phyloP scores from a whole-genome alignment of 78 protist species.

The Pigoraptor vietnamica region DNA sequence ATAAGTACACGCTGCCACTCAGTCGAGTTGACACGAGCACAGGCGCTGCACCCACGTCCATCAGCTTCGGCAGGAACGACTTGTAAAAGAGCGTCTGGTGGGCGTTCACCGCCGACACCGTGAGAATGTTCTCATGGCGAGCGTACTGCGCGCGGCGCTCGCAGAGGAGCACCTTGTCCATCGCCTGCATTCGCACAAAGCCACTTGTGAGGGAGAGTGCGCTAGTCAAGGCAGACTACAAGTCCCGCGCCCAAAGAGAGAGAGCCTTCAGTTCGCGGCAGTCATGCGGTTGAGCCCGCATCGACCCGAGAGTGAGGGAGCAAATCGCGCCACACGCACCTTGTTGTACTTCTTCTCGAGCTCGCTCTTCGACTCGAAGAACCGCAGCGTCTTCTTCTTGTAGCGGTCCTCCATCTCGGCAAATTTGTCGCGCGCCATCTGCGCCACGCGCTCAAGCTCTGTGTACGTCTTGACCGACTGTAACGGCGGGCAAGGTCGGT shows the following conservation, averaged over 20 bases:
- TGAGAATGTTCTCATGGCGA: background rate
- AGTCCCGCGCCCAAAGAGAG: too few species aligned
- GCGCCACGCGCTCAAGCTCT: background rate
- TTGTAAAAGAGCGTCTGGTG: background rate
- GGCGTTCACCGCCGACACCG: background rate
- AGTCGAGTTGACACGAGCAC: background rate
- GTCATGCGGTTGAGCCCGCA: too few species aligned
- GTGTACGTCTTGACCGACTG: background rate
- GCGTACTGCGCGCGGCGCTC: conserved; percentile 5
- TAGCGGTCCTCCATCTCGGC: background rate
- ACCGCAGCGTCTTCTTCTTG: background rate
- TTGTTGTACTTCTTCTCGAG: background rate
- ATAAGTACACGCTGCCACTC: background rate
- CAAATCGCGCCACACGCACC: background rate
- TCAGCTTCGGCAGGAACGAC: background rate
- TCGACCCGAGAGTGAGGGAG: background rate
- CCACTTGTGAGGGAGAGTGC: too few species aligned
- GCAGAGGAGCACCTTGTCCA: background rate
- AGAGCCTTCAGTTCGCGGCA: too few species aligned
- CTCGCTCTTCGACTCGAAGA: background rate
- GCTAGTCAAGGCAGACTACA: too few species aligned
- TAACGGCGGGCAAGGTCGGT: background rate
- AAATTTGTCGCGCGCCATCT: background rate
- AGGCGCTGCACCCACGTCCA: background rate
- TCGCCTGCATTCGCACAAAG: background rate